Evolutionary conservation across 371 early-diverging fungal genomes (phyloP).

Genomic region (Mortierella sp.): DNA sequence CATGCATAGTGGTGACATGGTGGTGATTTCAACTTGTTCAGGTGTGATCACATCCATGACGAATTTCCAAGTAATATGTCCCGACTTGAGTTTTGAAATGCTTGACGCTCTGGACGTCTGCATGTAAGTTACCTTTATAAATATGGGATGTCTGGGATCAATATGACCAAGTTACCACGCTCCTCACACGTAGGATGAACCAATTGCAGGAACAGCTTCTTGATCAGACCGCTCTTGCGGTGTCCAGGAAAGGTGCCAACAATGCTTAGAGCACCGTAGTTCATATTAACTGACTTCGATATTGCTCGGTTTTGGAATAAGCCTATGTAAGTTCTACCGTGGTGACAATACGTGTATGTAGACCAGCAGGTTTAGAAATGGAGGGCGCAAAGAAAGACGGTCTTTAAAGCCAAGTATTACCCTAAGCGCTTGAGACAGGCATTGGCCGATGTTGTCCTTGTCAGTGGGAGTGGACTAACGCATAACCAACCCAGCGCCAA

Average conservation of each 20-base stretch:
- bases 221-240: conserved; percentile 28
- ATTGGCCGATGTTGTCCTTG: too few species aligned
- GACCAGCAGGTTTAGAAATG: too few species aligned
- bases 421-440: too few species aligned
- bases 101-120: too few species aligned
- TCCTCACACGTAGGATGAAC: conserved; percentile 40
- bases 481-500: too few species aligned
- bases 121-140: conserved; percentile 38
- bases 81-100: conserved; percentile 28
- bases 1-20: conserved; percentile 23
- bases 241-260: not conserved
- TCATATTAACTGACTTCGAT: not conserved
- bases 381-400: too few species aligned
- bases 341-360: too few species aligned
- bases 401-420: too few species aligned
- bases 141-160: conserved; percentile 37
- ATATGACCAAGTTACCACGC: conserved; percentile 28
- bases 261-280: not conserved
- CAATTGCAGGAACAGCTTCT: conserved; percentile 30
- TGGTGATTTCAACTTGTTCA: not conserved
- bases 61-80: conserved; percentile 22
- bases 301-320: too few species aligned
- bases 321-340: too few species aligned
- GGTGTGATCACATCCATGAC: conserved; percentile 3
- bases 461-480: too few species aligned